These are phyloP conservation scores for Euclidium syriacum DNA, from an alignment of 345 rosid species.

Conservation along the genomic window DNA sequence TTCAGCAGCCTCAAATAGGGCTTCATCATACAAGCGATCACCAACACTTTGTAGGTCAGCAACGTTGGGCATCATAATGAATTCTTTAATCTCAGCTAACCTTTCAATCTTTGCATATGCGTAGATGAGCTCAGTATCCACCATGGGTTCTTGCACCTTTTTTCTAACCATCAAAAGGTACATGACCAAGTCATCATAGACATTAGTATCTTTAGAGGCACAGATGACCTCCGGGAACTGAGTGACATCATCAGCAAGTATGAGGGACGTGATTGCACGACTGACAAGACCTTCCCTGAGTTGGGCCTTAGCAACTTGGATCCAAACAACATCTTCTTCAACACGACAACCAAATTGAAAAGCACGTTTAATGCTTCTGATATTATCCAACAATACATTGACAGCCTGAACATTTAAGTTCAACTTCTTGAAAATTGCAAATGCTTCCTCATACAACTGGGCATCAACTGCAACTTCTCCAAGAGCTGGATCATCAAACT, in stretches of 20 bases:
- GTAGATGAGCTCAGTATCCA: conserved; percentile 91
- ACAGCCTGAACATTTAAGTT: conserved; percentile 83
- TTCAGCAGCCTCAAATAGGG: conserved; percentile 92
- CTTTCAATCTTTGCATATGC: conserved; percentile 98
- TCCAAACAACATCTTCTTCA: conserved; percentile 97
- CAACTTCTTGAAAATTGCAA: conserved; percentile 81
- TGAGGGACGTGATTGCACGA: conserved; percentile 93
- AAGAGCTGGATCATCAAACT: conserved; percentile 98
- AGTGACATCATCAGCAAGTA: conserved; percentile 87
- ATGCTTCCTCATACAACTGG: conserved; percentile 84
- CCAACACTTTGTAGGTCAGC: conserved; percentile 97
- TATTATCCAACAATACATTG: conserved; percentile 63
- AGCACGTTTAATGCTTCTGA: conserved; percentile 76
- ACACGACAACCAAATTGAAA: conserved; percentile 98
- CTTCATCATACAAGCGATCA: conserved; percentile 88
- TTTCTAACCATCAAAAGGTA: conserved; percentile 98
- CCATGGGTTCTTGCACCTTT: conserved; percentile 95
- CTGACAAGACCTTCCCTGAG: conserved; percentile 91
- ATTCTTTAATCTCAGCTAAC: conserved; percentile 86
- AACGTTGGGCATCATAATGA: conserved; percentile 97
- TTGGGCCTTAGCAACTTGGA: conserved; percentile 96
- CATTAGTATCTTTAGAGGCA: conserved; percentile 71
- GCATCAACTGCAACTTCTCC: conserved; percentile 99
- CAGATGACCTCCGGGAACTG: conserved; percentile 74
- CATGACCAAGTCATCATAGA: conserved; percentile 88